phyloP scores from a whole-genome alignment of 1,284 basidiomycete species.

The Rugiboletus extremiorientalis region DNA sequence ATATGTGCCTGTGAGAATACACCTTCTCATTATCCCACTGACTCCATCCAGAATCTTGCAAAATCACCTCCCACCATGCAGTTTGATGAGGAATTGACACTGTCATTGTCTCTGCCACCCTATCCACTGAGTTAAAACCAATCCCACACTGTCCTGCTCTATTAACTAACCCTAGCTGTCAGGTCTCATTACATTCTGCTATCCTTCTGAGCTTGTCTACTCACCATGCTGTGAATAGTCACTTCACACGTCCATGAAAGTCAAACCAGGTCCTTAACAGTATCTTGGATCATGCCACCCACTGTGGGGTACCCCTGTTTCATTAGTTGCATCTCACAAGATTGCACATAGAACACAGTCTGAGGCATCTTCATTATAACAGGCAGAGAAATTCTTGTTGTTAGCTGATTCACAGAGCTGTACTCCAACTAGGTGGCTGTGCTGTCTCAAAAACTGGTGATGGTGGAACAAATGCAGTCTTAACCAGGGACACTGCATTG shows the following conservation, averaged over 20 bases:
- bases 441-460: constrained; percentile 41
- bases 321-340: constrained; percentile 61
- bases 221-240: constrained; percentile 45
- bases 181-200: constrained; percentile 32
- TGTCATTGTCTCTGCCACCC: too few relatives aligned
- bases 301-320: constrained; percentile 72
- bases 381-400: constrained; percentile 19
- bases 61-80: too few relatives aligned
- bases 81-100: too few relatives aligned
- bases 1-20: too few relatives aligned
- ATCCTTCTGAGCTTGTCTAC: constrained; percentile 41
- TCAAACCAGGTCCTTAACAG: constrained; percentile 46
- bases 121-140: too few relatives aligned
- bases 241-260: constrained; percentile 43
- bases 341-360: constrained; percentile 44
- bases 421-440: constrained; percentile 50
- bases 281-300: constrained; percentile 60
- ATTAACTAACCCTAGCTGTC: constrained; percentile 28
- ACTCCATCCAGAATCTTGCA: too few relatives aligned
- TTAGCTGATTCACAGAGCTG: constrained; percentile 35
- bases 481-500: constrained; percentile 14
- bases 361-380: constrained; percentile 19
- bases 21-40: too few relatives aligned
- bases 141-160: constrained; percentile 32
- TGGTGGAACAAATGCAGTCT: constrained; percentile 18